A percentile compares a stretch with the other conserved stretches of the same genome.
phyloP scores from a whole-genome alignment of 2,329 filamentous ascomycete genomes.

The Xylariaceae sp. region DNA sequence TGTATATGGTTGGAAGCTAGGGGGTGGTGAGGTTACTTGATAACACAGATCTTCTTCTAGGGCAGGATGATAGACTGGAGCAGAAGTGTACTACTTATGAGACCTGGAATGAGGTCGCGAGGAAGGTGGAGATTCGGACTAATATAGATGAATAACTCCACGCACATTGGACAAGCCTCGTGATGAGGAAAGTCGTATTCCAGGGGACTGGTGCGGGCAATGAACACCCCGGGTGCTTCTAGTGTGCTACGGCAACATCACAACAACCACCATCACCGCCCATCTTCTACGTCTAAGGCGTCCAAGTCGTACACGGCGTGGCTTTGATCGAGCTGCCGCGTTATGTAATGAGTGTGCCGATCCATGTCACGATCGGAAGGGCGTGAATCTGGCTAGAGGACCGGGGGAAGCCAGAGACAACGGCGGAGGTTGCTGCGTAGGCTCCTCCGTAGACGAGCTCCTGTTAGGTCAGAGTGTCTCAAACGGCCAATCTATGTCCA shows the following conservation, averaged over 20 bases:
- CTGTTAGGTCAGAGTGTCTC: constrained; percentile 13
- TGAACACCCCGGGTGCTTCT: constrained; percentile 26
- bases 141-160: constrained; percentile 30
- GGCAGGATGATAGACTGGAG: constrained; percentile 2
- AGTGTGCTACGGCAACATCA: constrained; percentile 14
- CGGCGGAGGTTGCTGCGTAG: constrained; percentile 14
- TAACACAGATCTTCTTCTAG: neutral
- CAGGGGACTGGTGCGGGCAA: constrained; percentile 20
- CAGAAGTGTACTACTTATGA: constrained; percentile 23
- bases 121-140: constrained; percentile 18
- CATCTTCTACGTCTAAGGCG: constrained; percentile 19
- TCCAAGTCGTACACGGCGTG: constrained; percentile 18
- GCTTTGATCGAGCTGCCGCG: constrained; percentile 11
- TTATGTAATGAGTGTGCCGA: neutral
- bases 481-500: neutral
- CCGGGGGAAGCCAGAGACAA: constrained; percentile 17
- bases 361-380: constrained; percentile 14
- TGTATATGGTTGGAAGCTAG: neutral
- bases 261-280: constrained; percentile 17
- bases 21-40: constrained; percentile 5
- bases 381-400: constrained; percentile 13
- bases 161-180: constrained; percentile 23
- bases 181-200: constrained; percentile 23
- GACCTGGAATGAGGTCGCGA: constrained; percentile 16
- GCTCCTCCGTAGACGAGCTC: neutral